These are phyloP conservation scores for Vinca minor DNA, from an alignment of 257 asterid genomes.

Conservation along the genomic window DNA sequence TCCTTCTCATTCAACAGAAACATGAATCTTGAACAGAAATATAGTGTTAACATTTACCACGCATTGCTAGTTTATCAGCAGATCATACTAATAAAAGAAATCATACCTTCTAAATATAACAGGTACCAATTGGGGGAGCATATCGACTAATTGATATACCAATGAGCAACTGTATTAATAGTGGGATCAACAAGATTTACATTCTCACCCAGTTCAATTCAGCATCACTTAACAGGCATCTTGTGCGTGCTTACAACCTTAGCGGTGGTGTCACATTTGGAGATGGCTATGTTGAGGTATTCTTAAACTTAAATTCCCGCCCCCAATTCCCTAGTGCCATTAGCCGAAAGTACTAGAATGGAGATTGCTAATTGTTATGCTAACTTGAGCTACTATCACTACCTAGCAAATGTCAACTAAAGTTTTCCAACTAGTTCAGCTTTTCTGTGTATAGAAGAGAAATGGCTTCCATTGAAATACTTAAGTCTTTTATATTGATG, in stretches of 20 bases:
- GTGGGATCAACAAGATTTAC: conserved; percentile 93
- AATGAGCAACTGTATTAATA: conserved; percentile 96
- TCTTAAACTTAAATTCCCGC: too few species aligned
- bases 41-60: too few species aligned
- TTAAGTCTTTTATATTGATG: background rate
- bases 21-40: background rate
- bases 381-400: too few species aligned
- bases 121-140: conserved; percentile 98
- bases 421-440: background rate
- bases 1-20: background rate
- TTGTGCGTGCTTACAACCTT: conserved; percentile 74
- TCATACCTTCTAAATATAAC: conserved; percentile 11
- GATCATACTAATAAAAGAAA: background rate
- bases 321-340: background rate
- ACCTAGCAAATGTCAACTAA: background rate
- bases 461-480: background rate
- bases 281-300: conserved; percentile 90
- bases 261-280: conserved; percentile 74
- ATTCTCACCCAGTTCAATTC: conserved; percentile 95
- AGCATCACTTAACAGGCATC: conserved; percentile 93
- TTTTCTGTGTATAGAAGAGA: background rate
- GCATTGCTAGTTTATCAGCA: background rate
- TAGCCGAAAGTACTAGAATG: background rate
- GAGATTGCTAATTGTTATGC: too few species aligned
- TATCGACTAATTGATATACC: conserved; percentile 95